A percentile compares a stretch with the other conserved stretches of the same genome.
Evolutionary conservation across 1,284 basidiomycete species (phyloP).

Genomic region (Pseudozyma hubeiensis): DNA sequence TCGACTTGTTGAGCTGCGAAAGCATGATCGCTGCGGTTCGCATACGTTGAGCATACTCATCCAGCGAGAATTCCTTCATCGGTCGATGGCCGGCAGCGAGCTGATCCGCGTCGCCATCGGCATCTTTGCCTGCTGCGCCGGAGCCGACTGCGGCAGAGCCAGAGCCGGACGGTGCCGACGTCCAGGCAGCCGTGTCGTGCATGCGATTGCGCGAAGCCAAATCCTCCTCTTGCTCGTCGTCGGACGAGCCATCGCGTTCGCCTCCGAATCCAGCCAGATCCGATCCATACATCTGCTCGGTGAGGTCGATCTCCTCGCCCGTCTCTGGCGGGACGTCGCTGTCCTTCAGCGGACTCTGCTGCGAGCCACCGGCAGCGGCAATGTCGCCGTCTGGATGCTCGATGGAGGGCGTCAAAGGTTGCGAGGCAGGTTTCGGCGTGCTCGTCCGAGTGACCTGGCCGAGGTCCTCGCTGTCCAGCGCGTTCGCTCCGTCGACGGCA

Average conservation of each 20-base stretch:
- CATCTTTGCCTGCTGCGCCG: neutral
- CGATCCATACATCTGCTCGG: slow-evolving; percentile 65
- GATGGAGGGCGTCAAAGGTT: slow-evolving; percentile 24
- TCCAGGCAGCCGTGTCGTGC: slow-evolving; percentile 65
- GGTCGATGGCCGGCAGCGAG: slow-evolving; percentile 37
- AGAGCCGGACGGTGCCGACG: slow-evolving; percentile 16
- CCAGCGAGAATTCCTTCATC: slow-evolving; percentile 72
- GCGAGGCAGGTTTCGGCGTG: slow-evolving; percentile 27
- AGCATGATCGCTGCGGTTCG: slow-evolving; percentile 98
- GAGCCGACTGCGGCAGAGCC: neutral
- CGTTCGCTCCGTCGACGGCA: neutral
- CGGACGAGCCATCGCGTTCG: slow-evolving; percentile 36
- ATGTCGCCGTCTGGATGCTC: slow-evolving; percentile 13
- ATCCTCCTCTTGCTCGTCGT: slow-evolving; percentile 52
- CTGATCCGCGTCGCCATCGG: slow-evolving; percentile 7
- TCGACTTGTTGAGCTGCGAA: slow-evolving; percentile 81
- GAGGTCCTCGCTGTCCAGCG: neutral
- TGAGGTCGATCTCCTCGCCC: slow-evolving; percentile 63
- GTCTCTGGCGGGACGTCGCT: slow-evolving; percentile 14
- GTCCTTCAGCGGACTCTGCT: neutral
- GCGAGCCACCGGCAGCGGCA: neutral
- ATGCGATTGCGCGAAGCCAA: slow-evolving; percentile 56
- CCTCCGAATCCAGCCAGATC: slow-evolving; percentile 63
- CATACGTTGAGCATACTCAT: slow-evolving; percentile 98
- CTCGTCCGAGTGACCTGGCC: slow-evolving; percentile 12